Percentiles rank a stretch among this genome's conserved stretches.
These are phyloP conservation scores for Ochetophila trinervis DNA, from an alignment of 306 rosid genomes.

Conservation along the genomic window DNA sequence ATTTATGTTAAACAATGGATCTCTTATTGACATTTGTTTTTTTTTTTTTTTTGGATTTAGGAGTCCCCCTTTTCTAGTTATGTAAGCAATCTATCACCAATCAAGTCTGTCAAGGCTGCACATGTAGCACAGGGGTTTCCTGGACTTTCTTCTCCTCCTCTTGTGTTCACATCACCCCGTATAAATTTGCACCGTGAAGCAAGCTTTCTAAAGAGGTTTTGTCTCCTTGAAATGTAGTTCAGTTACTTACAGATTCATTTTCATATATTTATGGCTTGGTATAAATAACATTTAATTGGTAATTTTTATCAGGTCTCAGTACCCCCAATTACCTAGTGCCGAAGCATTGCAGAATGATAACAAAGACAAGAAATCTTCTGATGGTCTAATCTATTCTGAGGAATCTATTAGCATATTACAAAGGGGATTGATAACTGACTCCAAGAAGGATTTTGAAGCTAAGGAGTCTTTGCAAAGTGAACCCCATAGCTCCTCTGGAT, in stretches of 20 bases:
- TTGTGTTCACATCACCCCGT: slow-evolving; percentile 53
- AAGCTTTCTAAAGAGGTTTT: slow-evolving; percentile 43
- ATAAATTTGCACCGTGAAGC: slow-evolving; percentile 33
- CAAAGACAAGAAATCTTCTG: slow-evolving; percentile 27
- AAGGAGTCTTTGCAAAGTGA: slow-evolving; percentile 23
- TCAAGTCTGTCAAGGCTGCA: slow-evolving; percentile 35
- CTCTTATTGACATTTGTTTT: neutral
- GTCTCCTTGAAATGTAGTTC: neutral
- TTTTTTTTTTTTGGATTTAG: slow-evolving; percentile 37
- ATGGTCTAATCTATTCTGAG: slow-evolving; percentile 26
- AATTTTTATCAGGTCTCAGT: slow-evolving; percentile 39
- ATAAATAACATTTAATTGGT: neutral
- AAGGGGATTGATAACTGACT: slow-evolving; percentile 25
- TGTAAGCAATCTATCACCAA: slow-evolving; percentile 45
- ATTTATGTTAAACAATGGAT: neutral
- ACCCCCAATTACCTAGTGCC: slow-evolving; percentile 23
- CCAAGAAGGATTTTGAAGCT: slow-evolving; percentile 23
- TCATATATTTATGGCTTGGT: neutral
- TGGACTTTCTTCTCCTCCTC: slow-evolving; percentile 52
- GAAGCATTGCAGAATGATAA: slow-evolving; percentile 25
- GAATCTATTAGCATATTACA: slow-evolving; percentile 17
- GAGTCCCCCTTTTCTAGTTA: slow-evolving; percentile 47
- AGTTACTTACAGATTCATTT: neutral
- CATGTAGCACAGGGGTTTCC: slow-evolving; percentile 30
- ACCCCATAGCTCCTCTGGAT: slow-evolving; percentile 32